These are phyloP conservation scores for Coemansia sp. DNA, from an alignment of 192 early-diverging fungal genomes.

Conservation along the genomic window DNA sequence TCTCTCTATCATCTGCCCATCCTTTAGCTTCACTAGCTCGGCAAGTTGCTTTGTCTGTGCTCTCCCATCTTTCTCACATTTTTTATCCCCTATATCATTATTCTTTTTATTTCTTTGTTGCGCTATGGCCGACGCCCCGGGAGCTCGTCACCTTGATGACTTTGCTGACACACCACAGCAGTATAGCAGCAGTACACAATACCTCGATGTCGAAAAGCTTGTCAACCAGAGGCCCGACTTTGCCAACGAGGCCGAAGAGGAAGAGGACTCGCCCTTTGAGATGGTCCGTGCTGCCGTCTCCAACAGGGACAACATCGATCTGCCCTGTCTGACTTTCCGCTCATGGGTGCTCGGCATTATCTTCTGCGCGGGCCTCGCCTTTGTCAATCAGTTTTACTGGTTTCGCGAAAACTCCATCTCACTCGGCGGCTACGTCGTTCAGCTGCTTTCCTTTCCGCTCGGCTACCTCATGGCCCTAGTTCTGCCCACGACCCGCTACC, in stretches of 20 bases:
- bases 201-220: conserved; percentile 1
- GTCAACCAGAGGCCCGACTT: conserved; percentile 1
- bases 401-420: conserved; percentile 80
- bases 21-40: background rate
- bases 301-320: conserved; percentile 64
- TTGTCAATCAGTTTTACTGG: conserved; percentile 82
- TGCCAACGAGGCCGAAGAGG: conserved; percentile 8
- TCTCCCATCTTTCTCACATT: background rate
- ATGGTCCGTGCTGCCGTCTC: conserved; percentile 69
- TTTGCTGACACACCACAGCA: background rate
- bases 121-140: conserved; percentile 2
- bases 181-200: background rate
- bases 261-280: conserved; percentile 62
- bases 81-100: background rate
- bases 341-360: conserved; percentile 71
- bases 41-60: background rate
- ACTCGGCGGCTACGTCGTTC: conserved; percentile 67
- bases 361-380: conserved; percentile 61
- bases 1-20: background rate
- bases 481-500: conserved; percentile 57
- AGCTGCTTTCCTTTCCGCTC: conserved; percentile 72
- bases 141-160: conserved; percentile 6
- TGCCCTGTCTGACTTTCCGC: conserved; percentile 72
- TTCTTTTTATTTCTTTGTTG: background rate
- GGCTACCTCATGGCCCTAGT: conserved; percentile 65